Evolutionary conservation across 2,329 filamentous ascomycete genomes (phyloP), one percentile per base, ranked within the genome.

Genomic region (Phyllosticta ampelicida): DNA sequence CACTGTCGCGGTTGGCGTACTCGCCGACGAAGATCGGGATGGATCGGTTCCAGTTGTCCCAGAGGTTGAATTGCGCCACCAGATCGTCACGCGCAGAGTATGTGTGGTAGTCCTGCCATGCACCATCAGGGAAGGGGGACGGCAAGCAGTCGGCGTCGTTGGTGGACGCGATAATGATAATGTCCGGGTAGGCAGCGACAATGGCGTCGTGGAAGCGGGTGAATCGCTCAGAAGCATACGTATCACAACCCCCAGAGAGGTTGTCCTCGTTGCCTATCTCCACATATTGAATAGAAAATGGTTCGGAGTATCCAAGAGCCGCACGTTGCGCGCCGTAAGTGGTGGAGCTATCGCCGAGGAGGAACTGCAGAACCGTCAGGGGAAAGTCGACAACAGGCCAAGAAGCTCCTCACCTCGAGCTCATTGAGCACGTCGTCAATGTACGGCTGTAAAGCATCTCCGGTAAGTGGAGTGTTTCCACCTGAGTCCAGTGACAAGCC

Each of bases 181-280:
- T 79, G 53, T 84, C 73, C 0, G 82, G 80, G 61, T 85, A 83
- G 6, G 70, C 74, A 28, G 72, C 71, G 51, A 73, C 76, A 69
- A 86, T 82, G 16, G 82, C 83, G 48, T 83, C 68, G 61, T 84
- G 75, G 69, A 86, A 84, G 63, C 77, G 71, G 4, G 76, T 74
- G 66, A 86, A 85, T 3, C 84, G 79, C 60, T 80, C 76, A 54
- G 77, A 74, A 26, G 23, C 23, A 64, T 21, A 65, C 64, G 64
- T 73, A 49, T 56, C 65, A 51, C 56, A 66, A 63, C 64, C 65
- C 64, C 77, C 78, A 3, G 76, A 75, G 3, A 86, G 77, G 74
- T 80, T 81, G 63, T 87, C 85, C 66, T 87, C 85, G 66, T 87
- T 87, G 60, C 85, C 85, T 50, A 87, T 71, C 69, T 87, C 85